Base-by-base conservation (phyloP, 2,329 filamentous ascomycete genomes). In the Incumbomyces lentus region DNA sequence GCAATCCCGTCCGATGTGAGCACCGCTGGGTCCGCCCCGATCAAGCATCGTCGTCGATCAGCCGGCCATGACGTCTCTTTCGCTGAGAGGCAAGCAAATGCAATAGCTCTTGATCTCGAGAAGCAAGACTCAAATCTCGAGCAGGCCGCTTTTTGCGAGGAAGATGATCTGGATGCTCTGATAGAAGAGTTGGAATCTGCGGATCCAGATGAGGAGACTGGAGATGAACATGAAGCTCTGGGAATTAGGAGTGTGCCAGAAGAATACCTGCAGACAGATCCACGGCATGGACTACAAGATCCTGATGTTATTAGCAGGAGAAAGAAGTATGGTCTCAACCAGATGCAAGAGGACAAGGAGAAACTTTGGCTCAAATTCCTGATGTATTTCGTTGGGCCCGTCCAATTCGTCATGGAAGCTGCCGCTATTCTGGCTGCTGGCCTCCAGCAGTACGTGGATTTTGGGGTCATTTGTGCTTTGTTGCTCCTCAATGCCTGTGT, bases 331-430 rank as follows among this genome's bases (percentile, higher is more conserved):
- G 87, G 87, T 64, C 73, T 85, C 62, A 94, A 95, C 65, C 81
- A 86, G 65, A 87, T 94, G 84, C 88, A 85, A 68, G 86, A 93
- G 69, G 84, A 90, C 71, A 88, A 87, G 69, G 83, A 88, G 68
- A 93, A 89, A 61, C 60, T 88, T 49, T 67, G 89, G 51, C 74
- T 92, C 60, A 92, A 93, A 73, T 93, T 94, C 67, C 60, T 79
- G 17, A 74, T 76, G 58, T 92, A 85, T 71, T 93, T 93, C 65
- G 72, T 92, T 47, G 88, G 88, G 55, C 88, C 88, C 18, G 90
- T 94, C 56, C 87, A 93, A 65, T 90, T 90, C 67, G 87, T 94
- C 63, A 94, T 94, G 87, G 85, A 90, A 80, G 75, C 79, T 67
- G 84, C 86, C 52, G 84, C 84, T 57, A 73, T 89, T 60, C 76